A percentile compares a stretch with the other conserved stretches of the same genome.
Conservation (phyloP, 352 stramenopile genomes). For the Globisporangium camurandrum region DNA sequence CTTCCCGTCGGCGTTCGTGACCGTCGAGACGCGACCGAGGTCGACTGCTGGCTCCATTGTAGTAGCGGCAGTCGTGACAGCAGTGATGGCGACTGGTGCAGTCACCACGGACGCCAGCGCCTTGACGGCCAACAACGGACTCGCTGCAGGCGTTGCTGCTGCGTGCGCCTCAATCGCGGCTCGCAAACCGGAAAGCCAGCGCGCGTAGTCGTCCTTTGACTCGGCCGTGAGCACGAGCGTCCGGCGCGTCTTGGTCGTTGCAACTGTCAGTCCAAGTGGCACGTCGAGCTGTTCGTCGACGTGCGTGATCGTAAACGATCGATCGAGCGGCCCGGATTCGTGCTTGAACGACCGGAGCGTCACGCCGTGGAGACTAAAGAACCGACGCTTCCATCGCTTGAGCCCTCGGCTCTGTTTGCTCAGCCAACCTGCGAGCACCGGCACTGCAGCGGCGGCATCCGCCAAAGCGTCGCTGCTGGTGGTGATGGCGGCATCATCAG, state of each 20-base stretch:
- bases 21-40: slow-evolving; percentile 4
- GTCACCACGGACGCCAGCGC: background rate
- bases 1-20: slow-evolving; percentile 18
- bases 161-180: slow-evolving; percentile 23
- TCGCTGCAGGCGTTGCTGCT: slow-evolving; percentile 10
- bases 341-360: slow-evolving; percentile 79
- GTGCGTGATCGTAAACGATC: slow-evolving; percentile 29
- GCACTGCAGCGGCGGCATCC: background rate
- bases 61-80: background rate
- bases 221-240: slow-evolving; percentile 59
- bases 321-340: slow-evolving; percentile 42
- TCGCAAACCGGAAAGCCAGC: slow-evolving; percentile 27
- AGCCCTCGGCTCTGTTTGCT: slow-evolving; percentile 53
- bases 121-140: slow-evolving; percentile 1
- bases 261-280: slow-evolving; percentile 37
- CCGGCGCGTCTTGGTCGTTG: slow-evolving; percentile 28
- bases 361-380: slow-evolving; percentile 62
- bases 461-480: background rate
- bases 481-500: slow-evolving; percentile 5
- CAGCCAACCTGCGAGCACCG: slow-evolving; percentile 52
- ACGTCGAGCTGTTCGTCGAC: slow-evolving; percentile 26
- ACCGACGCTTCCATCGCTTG: slow-evolving; percentile 71
- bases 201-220: slow-evolving; percentile 52
- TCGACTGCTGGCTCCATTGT: background rate
- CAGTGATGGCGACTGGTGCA: background rate